Evolutionary conservation across 495 filamentous ascomycete genomes (phyloP).

Genomic region (Filosporella fistucella): DNA sequence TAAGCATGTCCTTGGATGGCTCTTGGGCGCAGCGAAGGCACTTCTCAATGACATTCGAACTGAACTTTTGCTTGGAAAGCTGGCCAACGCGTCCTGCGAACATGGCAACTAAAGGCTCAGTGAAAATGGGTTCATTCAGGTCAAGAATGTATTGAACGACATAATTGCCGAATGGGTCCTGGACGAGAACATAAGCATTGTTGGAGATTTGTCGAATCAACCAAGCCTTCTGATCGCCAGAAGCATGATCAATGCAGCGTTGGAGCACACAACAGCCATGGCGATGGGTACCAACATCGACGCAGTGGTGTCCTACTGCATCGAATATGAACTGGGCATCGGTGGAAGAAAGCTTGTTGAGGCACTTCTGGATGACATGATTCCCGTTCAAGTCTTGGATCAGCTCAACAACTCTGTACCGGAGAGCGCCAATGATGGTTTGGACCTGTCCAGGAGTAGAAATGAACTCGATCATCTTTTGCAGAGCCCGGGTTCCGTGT

Average conservation of each 20-base stretch:
- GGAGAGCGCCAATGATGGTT: constrained; percentile 75
- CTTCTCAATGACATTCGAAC: constrained; percentile 98
- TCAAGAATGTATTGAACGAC: constrained; percentile 98
- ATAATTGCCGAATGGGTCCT: constrained; percentile 98
- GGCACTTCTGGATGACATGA: constrained; percentile 97
- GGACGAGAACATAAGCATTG: constrained; percentile 77
- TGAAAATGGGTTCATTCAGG: constrained; percentile 75
- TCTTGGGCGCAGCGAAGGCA: constrained; percentile 77
- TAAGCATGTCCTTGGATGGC: constrained; percentile 68
- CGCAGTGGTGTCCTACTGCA: constrained; percentile 79
- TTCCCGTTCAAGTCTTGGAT: constrained; percentile 98
- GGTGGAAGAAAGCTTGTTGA: constrained; percentile 78
- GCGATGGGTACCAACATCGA: constrained; percentile 91
- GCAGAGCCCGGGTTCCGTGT: constrained; percentile 91
- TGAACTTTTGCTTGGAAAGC: constrained; percentile 96
- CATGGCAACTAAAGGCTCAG: constrained; percentile 72
- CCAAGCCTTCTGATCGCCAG: constrained; percentile 80
- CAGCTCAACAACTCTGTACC: constrained; percentile 76
- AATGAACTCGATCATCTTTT: constrained; percentile 99
- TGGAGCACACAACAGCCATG: constrained; percentile 98
- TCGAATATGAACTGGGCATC: constrained; percentile 96
- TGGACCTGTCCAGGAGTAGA: constrained; percentile 71
- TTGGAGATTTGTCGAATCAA: constrained; percentile 80
- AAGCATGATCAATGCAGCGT: constrained; percentile 95
- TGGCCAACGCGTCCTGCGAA: constrained; percentile 70